Evolutionary conservation across 441 rosid species (phyloP).

Genomic region (Pelargonium myrrhifolium): DNA sequence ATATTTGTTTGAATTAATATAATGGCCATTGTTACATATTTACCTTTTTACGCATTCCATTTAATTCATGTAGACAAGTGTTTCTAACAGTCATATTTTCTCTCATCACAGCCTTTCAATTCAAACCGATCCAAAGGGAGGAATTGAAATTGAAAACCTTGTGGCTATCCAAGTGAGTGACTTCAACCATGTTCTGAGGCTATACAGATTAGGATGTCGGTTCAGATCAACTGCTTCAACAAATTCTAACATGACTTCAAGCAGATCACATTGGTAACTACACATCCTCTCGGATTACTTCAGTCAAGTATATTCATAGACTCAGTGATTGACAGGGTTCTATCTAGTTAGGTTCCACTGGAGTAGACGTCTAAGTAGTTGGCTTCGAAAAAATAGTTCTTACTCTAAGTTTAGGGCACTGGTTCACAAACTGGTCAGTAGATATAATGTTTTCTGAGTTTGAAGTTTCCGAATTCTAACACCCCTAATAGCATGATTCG

Average conservation of each 20-base stretch:
- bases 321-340: not conserved
- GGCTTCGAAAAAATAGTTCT: not conserved
- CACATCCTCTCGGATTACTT: conserved; percentile 7
- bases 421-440: not conserved
- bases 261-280: conserved; percentile 83
- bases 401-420: not conserved
- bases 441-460: not conserved
- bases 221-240: conserved; percentile 78
- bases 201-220: conserved; percentile 67
- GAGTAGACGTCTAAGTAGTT: not conserved
- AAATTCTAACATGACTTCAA: conserved; percentile 57
- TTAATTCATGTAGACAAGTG: not conserved
- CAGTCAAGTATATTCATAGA: not conserved
- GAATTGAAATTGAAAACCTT: conserved; percentile 54
- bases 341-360: not conserved
- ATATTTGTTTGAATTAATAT: not conserved
- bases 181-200: conserved; percentile 55
- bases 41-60: not conserved
- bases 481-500: conserved; percentile 55
- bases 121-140: conserved; percentile 51
- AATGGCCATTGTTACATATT: not conserved
- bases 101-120: conserved; percentile 52
- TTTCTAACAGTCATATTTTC: conserved; percentile 10
- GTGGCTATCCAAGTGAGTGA: conserved; percentile 57
- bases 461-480: conserved; percentile 2